A percentile compares a stretch with the other conserved stretches of the same genome.
phyloP scores from a whole-genome alignment of 306 rosid species.

The Sicyos baderoa region DNA sequence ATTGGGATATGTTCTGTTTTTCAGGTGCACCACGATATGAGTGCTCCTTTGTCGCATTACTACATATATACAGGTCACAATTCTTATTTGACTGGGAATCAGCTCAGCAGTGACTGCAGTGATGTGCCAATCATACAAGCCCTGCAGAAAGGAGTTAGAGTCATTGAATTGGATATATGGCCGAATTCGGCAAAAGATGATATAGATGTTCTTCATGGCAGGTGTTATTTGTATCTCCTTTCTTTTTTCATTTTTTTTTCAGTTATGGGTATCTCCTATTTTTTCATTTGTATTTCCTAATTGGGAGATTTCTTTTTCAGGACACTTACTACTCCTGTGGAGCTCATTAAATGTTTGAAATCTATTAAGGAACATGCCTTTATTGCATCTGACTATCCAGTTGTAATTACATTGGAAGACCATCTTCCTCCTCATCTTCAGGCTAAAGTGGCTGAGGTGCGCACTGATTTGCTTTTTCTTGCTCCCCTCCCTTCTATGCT shows the following conservation, averaged over 20 bases:
- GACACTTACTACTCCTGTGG: constrained; percentile 93
- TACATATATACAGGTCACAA: constrained; percentile 91
- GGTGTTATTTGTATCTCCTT: constrained; percentile 32
- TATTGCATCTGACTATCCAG: constrained; percentile 73
- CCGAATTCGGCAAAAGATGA: constrained; percentile 73
- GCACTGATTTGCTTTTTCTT: neutral
- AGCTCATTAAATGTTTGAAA: constrained; percentile 70
- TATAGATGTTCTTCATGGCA: constrained; percentile 91
- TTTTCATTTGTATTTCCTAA: neutral
- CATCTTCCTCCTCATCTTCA: constrained; percentile 92
- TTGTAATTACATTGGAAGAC: constrained; percentile 88
- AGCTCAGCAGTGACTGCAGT: constrained; percentile 93
- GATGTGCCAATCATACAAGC: constrained; percentile 74
- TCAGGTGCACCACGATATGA: constrained; percentile 90
- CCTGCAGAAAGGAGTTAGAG: constrained; percentile 76
- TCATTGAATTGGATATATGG: constrained; percentile 92
- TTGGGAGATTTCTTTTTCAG: constrained; percentile 29
- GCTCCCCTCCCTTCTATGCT: neutral
- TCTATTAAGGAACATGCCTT: constrained; percentile 82
- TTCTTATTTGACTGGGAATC: constrained; percentile 92
- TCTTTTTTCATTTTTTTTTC: neutral
- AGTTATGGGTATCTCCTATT: neutral
- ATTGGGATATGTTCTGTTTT: constrained; percentile 9
- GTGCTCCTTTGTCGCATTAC: constrained; percentile 78
- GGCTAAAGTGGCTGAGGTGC: constrained; percentile 82